A percentile compares a stretch with the other conserved stretches of the same genome.
phyloP scores from a whole-genome alignment of 2,329 filamentous ascomycete species.

The Beauveria bassiana region DNA sequence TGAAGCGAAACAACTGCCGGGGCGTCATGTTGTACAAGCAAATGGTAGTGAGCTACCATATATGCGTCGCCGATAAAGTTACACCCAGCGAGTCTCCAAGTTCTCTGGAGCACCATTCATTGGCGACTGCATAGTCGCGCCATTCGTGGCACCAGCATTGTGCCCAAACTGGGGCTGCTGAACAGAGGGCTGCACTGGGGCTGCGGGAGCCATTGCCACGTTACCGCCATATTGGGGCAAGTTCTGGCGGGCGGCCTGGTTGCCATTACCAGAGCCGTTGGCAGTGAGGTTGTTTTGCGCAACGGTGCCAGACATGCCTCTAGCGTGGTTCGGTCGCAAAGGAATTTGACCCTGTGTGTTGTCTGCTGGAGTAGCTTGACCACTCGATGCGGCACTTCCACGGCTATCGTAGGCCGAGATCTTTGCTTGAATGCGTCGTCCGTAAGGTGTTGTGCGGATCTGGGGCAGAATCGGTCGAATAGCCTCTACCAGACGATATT shows the following conservation, averaged over 20 bases:
- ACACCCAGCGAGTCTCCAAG: constrained; percentile 33
- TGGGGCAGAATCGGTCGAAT: constrained; percentile 78
- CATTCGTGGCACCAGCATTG: constrained; percentile 9
- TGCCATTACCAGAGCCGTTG: constrained; percentile 23
- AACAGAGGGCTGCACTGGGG: constrained; percentile 15
- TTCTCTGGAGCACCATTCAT: constrained; percentile 20
- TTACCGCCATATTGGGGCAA: constrained; percentile 28
- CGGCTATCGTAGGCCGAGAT: constrained; percentile 56
- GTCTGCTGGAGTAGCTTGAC: constrained; percentile 46
- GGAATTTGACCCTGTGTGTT: constrained; percentile 46
- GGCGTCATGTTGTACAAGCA: constrained; percentile 26
- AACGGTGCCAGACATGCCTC: constrained; percentile 30
- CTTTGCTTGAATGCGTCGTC: constrained; percentile 88
- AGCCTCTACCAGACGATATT: constrained; percentile 68
- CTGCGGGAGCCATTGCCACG: constrained; percentile 24
- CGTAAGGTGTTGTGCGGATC: constrained; percentile 88
- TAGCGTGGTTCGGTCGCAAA: constrained; percentile 36
- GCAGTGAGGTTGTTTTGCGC: not conserved
- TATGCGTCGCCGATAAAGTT: constrained; percentile 20
- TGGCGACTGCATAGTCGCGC: constrained; percentile 19
- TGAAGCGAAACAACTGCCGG: constrained; percentile 10
- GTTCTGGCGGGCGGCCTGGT: constrained; percentile 24
- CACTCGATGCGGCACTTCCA: constrained; percentile 34
- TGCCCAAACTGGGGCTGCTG: constrained; percentile 13
- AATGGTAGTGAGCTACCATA: constrained; percentile 19